Base-by-base conservation (phyloP, 345 rosid genomes). In the Brassica carinata region DNA sequence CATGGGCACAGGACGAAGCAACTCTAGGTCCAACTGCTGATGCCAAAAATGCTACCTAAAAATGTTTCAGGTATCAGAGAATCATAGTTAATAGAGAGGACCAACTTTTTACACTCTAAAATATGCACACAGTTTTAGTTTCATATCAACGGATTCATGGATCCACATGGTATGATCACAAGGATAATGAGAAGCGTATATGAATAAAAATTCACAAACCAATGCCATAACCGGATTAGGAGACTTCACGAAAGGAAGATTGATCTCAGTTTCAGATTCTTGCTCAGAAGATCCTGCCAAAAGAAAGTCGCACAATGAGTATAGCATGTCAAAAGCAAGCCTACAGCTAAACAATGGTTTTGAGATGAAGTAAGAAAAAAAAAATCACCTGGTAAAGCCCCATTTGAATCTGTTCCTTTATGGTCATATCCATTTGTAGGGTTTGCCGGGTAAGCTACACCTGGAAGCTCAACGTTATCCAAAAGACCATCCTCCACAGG, bases 1-100 rank as follows among this genome's bases (percentile, higher is more conserved):
- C 94, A 85, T 96, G 98, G 40, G 99, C 98, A 90, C 98, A 92
- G 63, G 97, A 96, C 9, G 99, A 98, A 72, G 99, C 98, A 83
- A 96, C 96, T 83, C 99, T 89, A 38, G 99, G 99, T 82, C 98
- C 99, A 77, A 96, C 90, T 77, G 98, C 91, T 84, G 95, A 89
- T 81, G 99, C 98, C 89, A 96, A 83, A 86, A 93, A 96, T 59
- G 99, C 88, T 84, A 93, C 98, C 99, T 96, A 83, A 72, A 40
- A 81, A 62, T 36, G 51, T 73, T 51, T 62, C n/a, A 34, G 17
- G 58, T 58, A 61, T 77, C 74, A 77, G 69, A 69, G 1, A 69
- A 67, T 69, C 67, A 29, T 36, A 65, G 15, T 7, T 31, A 38
- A 55, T 14, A 81, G 51, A 81, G 51, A 70, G 51, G 51, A 69